Conservation (phyloP, 2,329 filamentous ascomycete genomes). For the Colletotrichum kahawae region DNA sequence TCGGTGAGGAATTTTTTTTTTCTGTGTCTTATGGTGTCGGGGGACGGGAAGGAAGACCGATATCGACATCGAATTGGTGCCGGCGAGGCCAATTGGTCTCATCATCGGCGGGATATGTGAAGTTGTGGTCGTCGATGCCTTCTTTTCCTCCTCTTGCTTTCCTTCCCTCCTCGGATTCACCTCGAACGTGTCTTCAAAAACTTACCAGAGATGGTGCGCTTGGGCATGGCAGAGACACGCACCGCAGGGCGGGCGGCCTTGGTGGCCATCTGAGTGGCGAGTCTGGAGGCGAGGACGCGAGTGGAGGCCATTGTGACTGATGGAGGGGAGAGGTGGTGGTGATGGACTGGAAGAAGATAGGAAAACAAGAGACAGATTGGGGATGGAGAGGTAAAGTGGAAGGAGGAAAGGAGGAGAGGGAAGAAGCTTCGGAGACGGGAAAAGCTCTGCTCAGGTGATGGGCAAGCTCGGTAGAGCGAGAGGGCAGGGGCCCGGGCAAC, state of each 20-base stretch:
- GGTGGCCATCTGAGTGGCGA: slow-evolving; percentile 75
- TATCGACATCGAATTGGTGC: slow-evolving; percentile 2
- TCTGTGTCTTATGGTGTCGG: background rate
- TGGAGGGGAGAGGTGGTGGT: slow-evolving; percentile 47
- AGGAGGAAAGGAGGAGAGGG: slow-evolving; percentile 47
- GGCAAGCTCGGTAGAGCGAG: slow-evolving; percentile 24
- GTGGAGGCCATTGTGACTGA: slow-evolving; percentile 79
- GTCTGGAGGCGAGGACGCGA: slow-evolving; percentile 78
- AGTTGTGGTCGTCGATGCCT: background rate
- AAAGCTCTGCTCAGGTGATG: slow-evolving; percentile 29
- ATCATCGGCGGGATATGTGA: slow-evolving; percentile 17
- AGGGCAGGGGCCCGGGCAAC: slow-evolving; percentile 23
- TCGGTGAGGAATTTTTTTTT: background rate
- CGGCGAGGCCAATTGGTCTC: slow-evolving; percentile 34
- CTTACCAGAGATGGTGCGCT: slow-evolving; percentile 80
- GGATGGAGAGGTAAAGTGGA: slow-evolving; percentile 26
- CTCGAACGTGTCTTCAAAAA: slow-evolving; percentile 26
- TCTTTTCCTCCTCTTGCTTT: slow-evolving; percentile 10
- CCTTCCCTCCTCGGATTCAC: background rate
- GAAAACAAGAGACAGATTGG: slow-evolving; percentile 23
- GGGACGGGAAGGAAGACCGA: background rate
- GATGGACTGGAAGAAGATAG: slow-evolving; percentile 26
- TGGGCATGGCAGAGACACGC: slow-evolving; percentile 70
- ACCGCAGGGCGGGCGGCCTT: slow-evolving; percentile 80
- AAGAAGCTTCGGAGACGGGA: slow-evolving; percentile 34